Evolutionary conservation across 164 flowering plant species (phyloP).

Genomic region (Stephania cephalantha): DNA sequence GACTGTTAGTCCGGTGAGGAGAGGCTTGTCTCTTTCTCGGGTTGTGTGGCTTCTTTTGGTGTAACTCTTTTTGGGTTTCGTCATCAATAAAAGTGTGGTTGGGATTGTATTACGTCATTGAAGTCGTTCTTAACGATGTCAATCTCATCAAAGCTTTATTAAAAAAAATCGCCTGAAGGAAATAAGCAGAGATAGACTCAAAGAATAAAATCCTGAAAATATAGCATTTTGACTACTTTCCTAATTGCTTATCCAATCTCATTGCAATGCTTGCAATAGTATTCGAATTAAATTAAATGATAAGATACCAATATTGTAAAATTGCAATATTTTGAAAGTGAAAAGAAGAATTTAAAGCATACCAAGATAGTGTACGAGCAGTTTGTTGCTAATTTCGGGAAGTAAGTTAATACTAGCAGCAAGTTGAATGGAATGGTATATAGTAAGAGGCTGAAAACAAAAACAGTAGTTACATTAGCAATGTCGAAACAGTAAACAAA

Average conservation of each 20-base stretch:
- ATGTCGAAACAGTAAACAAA: neutral
- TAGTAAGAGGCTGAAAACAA: constrained; percentile 60
- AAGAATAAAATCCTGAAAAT: neutral
- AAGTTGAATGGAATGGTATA: constrained; percentile 52
- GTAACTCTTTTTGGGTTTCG: too few species aligned
- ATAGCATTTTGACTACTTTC: too few species aligned
- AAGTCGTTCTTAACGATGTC: too few species aligned
- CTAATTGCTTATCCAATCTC: too few species aligned
- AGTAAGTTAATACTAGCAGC: constrained; percentile 27
- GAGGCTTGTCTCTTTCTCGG: too few species aligned
- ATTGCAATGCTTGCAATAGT: too few species aligned
- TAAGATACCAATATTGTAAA: neutral
- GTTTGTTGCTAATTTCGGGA: constrained; percentile 19
- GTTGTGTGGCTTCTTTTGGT: too few species aligned
- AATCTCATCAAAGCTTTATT: neutral
- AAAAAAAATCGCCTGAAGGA: neutral
- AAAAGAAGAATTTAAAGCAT: constrained; percentile 8
- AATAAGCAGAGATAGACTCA: neutral
- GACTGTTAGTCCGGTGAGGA: too few species aligned
- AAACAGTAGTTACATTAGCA: neutral
- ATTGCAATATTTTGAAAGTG: neutral
- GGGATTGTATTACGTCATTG: too few species aligned
- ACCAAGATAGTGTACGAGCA: constrained; percentile 76
- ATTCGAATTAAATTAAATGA: too few species aligned
- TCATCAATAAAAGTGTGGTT: too few species aligned